Evolutionary conservation across 148 eudicot genomes (phyloP), one percentile per base, ranked within the genome.

Genomic region (Fagopyrum tataricum): DNA sequence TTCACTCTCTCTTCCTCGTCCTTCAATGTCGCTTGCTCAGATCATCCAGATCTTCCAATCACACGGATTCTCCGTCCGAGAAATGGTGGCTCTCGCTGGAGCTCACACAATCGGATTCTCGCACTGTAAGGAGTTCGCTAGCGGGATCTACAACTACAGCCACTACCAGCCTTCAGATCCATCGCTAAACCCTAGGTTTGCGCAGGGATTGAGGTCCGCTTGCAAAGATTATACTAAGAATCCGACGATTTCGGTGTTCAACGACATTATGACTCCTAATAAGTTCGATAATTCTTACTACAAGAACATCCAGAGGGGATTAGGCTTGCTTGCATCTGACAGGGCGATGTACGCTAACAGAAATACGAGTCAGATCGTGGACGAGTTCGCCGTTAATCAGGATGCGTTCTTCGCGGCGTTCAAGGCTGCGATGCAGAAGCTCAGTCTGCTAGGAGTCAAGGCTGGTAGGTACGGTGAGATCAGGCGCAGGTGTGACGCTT

Each of bases 401-500:
- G 73, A 70, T 10, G 82, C 76, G 14, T 93, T 93, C 69, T 91
- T 87, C 47, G 39, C 48, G 52, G 91, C 87, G 18, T 91, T 93
- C 62, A 82, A 79, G 0, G 74, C 75, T 10, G 98, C 96, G 2
- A 93, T 90, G 93, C 83, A 85, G 89, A 93, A 90, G 78, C 81
- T 93, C 71, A 81, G 93, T 26, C 73, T 85, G 1, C 46, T 82
- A 49, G 91, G 93, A 1, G 87, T 93, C n/a, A 90, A 88, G 78
- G 80, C 77, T 9, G 93, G 91, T 0, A 39, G 74, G n/a, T 43
- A 52, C 7, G 98, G 98, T 4, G 93, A 93, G 81, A 79, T 93
- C 70, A 76, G 98, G 79, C 87, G 80, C 47, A 80, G 98, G 74
- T 93, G 98, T 74, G 98, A 93, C 73, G 86, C 87, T 13, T 84